Evolutionary conservation across 305 asterid species (phyloP).

Genomic region (Rubia balearica): DNA sequence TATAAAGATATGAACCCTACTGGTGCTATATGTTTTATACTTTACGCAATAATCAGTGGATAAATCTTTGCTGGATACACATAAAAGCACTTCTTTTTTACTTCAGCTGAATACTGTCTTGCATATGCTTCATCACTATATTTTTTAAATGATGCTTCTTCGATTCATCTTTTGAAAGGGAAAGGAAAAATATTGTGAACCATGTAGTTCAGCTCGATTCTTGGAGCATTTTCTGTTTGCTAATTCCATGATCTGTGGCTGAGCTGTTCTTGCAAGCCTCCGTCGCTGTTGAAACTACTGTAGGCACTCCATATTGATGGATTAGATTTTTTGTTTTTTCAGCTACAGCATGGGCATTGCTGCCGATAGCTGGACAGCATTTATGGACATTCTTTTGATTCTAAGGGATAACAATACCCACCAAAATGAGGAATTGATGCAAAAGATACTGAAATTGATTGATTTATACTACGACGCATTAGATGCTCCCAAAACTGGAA

Average conservation of each 20-base stretch:
- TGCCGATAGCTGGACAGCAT: constrained; percentile 61
- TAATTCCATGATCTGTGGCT: neutral
- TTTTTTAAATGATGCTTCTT: neutral
- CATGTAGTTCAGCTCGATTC: neutral
- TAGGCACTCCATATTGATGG: neutral
- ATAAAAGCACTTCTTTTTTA: neutral
- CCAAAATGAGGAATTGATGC: constrained; percentile 30
- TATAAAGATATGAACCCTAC: neutral
- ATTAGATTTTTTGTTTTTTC: constrained; percentile 14
- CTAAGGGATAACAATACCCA: constrained; percentile 27
- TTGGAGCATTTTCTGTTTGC: neutral
- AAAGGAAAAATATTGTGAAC: neutral
- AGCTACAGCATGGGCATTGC: constrained; percentile 54
- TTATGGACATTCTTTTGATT: constrained; percentile 54
- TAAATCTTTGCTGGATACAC: neutral
- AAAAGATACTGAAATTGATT: constrained; percentile 39
- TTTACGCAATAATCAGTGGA: neutral
- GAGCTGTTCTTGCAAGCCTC: neutral
- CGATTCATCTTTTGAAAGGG: neutral
- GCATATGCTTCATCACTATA: neutral
- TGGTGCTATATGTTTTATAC: neutral
- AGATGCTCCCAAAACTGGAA: constrained; percentile 89
- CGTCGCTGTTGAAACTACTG: neutral
- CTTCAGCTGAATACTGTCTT: no score
- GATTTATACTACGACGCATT: constrained; percentile 73